Conservation (phyloP, 768 basidiomycete species). For the Serpula lacrymans region DNA sequence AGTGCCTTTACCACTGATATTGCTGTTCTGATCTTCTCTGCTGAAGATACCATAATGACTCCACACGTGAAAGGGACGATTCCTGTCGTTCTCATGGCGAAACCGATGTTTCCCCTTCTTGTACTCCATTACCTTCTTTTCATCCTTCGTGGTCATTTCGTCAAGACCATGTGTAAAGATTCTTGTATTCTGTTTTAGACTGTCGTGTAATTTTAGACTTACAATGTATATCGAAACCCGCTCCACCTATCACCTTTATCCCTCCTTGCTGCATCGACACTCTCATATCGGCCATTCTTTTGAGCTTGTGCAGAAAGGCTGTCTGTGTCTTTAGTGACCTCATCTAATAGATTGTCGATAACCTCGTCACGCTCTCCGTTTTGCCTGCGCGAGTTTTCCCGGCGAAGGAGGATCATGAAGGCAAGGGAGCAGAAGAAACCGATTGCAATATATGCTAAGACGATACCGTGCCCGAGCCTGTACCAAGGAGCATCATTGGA, state of each 20-base stretch:
- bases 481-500: conserved; percentile 65
- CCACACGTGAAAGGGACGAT: too few species aligned
- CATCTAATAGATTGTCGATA: conserved; percentile 47
- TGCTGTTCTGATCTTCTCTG: too few species aligned
- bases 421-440: conserved; percentile 53
- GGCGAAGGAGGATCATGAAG: conserved; percentile 44
- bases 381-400: conserved; percentile 61
- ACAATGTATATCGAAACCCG: conserved; percentile 67
- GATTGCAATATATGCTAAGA: conserved; percentile 66
- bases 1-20: too few species aligned
- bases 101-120: too few species aligned
- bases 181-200: too few species aligned
- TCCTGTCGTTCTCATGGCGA: too few species aligned
- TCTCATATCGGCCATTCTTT: conserved; percentile 52
- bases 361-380: conserved; percentile 68
- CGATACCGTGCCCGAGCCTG: conserved; percentile 62
- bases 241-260: conserved; percentile 74
- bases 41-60: too few species aligned
- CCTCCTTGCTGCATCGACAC: conserved; percentile 52
- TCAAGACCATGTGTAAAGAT: too few species aligned
- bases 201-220: background rate
- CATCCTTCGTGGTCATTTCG: too few species aligned
- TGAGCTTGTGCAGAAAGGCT: too few species aligned
- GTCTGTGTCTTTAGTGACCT: conserved; percentile 34
- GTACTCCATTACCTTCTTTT: too few species aligned